These are phyloP conservation scores for Alternaria conjuncta DNA, from an alignment of 2,329 filamentous ascomycete genomes.

Conservation along the genomic window DNA sequence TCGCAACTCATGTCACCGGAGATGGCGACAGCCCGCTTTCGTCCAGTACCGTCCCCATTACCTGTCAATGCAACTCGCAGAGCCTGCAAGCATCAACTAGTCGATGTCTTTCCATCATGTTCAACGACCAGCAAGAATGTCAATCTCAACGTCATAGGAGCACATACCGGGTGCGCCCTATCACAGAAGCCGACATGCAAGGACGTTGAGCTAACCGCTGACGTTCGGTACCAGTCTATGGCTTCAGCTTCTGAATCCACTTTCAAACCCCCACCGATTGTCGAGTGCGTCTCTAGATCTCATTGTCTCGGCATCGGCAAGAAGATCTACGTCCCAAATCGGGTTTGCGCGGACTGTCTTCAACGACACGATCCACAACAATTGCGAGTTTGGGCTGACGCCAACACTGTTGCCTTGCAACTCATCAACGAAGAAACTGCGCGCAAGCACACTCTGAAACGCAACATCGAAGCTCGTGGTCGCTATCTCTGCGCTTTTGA, in stretches of 20 bases:
- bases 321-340: conserved; percentile 27
- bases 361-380: conserved; percentile 34
- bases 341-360: conserved; percentile 33
- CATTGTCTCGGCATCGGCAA: conserved; percentile 37
- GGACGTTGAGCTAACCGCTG: conserved; percentile 27
- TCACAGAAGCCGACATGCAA: conserved; percentile 19
- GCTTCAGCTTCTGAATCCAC: conserved; percentile 16
- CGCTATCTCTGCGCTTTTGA: conserved; percentile 31
- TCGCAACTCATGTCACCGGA: conserved; percentile 14
- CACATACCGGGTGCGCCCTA: conserved; percentile 7
- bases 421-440: conserved; percentile 27
- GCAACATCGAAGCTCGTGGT: conserved; percentile 31
- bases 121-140: background rate
- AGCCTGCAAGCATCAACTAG: background rate
- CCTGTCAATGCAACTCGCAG: background rate
- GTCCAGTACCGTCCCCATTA: conserved; percentile 3
- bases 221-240: conserved; percentile 25
- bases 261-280: conserved; percentile 35
- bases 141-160: conserved; percentile 8
- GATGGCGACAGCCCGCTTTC: conserved; percentile 11
- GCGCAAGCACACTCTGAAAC: conserved; percentile 27
- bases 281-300: conserved; percentile 27
- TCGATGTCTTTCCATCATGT: conserved; percentile 1
- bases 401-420: conserved; percentile 18
- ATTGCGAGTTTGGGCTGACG: conserved; percentile 25